Evolutionary conservation across 306 rosid genomes (phyloP).

Genomic region (Trichosanthes cucumerina): DNA sequence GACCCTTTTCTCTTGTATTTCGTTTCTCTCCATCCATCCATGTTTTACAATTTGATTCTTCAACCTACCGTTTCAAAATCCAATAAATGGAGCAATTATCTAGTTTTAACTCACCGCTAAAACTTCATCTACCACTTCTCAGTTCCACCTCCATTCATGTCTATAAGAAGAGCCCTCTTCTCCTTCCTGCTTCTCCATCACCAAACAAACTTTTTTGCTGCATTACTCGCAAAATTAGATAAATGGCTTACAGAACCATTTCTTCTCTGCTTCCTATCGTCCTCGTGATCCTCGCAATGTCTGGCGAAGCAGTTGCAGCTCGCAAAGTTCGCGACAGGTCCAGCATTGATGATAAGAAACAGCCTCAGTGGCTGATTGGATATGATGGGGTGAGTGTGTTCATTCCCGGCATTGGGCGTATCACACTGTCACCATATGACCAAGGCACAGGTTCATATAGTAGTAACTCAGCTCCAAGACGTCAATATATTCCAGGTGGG

Average conservation of each 20-base stretch:
- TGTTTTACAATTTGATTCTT: neutral
- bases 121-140: conserved; percentile 17
- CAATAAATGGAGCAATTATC: neutral
- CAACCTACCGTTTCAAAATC: neutral
- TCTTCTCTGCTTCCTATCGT: conserved; percentile 21
- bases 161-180: neutral
- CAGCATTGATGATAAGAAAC: conserved; percentile 31
- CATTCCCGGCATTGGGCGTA: conserved; percentile 51
- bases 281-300: conserved; percentile 28
- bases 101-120: neutral
- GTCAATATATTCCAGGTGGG: conserved; percentile 48
- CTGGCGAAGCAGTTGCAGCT: conserved; percentile 30
- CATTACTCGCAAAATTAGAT: neutral
- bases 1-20: neutral
- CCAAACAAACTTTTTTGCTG: conserved; percentile 11
- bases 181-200: conserved; percentile 20
- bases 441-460: neutral
- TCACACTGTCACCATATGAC: conserved; percentile 24
- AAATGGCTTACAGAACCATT: conserved; percentile 21
- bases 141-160: neutral
- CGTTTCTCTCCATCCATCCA: neutral
- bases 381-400: conserved; percentile 31
- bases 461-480: conserved; percentile 7
- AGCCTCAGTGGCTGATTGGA: conserved; percentile 38
- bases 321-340: conserved; percentile 16